Percentiles rank a stretch among this genome's conserved stretches.
phyloP scores from a whole-genome alignment of 148 eudicot species.

The Chenopodium formosanum region DNA sequence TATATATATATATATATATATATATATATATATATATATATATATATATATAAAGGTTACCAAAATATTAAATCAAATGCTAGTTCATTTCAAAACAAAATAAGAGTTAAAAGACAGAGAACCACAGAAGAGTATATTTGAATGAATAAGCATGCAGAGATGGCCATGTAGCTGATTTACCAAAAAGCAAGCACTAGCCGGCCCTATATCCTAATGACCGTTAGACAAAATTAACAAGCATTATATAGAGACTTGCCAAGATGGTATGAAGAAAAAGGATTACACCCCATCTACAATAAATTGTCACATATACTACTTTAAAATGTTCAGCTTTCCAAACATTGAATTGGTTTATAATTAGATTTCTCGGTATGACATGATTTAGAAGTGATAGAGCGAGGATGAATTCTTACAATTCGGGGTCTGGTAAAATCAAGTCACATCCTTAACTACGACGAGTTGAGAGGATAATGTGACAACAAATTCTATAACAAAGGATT shows the following conservation, averaged over 20 bases:
- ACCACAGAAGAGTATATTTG: neutral
- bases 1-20: too few relatives aligned
- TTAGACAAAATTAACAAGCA: conserved; percentile 7
- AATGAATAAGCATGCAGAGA: conserved; percentile 1
- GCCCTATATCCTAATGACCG: conserved; percentile 7
- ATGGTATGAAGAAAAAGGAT: neutral
- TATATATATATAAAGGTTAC: too few relatives aligned
- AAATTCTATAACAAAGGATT: neutral
- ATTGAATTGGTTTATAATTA: neutral
- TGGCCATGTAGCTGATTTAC: conserved; percentile 20
- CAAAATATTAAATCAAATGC: too few relatives aligned
- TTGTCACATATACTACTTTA: neutral
- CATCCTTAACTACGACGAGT: neutral
- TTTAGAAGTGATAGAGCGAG: neutral
- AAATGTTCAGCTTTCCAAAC: neutral
- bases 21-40: too few relatives aligned
- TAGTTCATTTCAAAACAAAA: neutral
- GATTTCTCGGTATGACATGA: neutral
- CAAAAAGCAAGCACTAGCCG: conserved; percentile 3
- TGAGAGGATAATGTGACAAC: neutral
- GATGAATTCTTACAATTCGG: neutral
- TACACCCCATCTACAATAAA: neutral
- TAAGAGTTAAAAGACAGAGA: neutral
- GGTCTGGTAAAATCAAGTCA: neutral
- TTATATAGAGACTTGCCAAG: neutral